phyloP scores from a whole-genome alignment of 2,329 filamentous ascomycete species.

The Cladophialophora carrionii region DNA sequence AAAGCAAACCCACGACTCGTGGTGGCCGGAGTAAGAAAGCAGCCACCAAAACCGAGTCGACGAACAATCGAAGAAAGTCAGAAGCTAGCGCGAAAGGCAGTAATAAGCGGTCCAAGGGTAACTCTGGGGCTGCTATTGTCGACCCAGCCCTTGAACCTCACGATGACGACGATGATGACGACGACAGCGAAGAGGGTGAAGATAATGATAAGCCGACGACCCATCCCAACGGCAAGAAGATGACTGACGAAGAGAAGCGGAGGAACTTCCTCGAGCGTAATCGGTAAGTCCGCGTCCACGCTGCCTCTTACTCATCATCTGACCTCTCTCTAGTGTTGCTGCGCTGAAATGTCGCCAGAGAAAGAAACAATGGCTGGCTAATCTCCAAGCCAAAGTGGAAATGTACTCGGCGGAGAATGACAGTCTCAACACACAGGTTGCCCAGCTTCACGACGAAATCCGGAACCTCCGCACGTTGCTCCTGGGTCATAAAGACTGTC shows the following conservation, averaged over 20 bases:
- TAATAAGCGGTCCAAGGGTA: constrained; percentile 73
- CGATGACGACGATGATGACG: constrained; percentile 60
- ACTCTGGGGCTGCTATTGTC: constrained; percentile 48
- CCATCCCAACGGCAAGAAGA: constrained; percentile 66
- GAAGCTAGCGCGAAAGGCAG: constrained; percentile 67
- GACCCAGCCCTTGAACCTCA: constrained; percentile 50
- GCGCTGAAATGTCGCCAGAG: constrained; percentile 95
- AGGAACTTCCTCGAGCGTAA: constrained; percentile 98
- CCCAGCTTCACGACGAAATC: constrained; percentile 84
- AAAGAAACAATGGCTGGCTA: constrained; percentile 98
- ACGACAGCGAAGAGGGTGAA: constrained; percentile 61
- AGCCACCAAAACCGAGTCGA: constrained; percentile 49
- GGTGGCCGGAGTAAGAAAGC: constrained; percentile 69
- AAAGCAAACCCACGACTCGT: constrained; percentile 63
- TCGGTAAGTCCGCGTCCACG: constrained; percentile 64
- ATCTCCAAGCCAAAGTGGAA: constrained; percentile 92
- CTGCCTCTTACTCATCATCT: constrained; percentile 32
- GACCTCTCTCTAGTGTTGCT: constrained; percentile 68
- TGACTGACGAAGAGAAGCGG: constrained; percentile 98
- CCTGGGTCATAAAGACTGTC: constrained; percentile 93
- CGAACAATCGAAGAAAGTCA: constrained; percentile 77
- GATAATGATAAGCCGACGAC: constrained; percentile 46
- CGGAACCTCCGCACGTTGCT: constrained; percentile 92
- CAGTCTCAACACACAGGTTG: constrained; percentile 78
- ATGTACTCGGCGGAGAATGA: constrained; percentile 92